A percentile compares a stretch with the other conserved stretches of the same genome.
Evolutionary conservation across 345 rosid species (phyloP).

Genomic region (Eucalyptus urophylla): DNA sequence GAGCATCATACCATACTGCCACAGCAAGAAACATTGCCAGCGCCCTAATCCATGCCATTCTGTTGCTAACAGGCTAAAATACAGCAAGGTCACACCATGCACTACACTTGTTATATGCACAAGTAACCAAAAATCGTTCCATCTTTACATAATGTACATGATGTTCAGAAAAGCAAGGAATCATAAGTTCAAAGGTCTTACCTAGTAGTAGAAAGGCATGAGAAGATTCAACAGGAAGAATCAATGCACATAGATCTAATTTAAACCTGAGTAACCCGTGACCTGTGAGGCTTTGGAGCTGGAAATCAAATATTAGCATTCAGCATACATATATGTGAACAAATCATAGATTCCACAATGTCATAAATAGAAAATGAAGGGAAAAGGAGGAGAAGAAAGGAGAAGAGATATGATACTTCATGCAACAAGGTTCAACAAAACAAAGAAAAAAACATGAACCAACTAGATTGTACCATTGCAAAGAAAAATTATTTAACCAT

Average conservation of each 20-base stretch:
- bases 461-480: neutral
- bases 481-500: neutral
- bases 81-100: no score
- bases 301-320: neutral
- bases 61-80: no score
- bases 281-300: neutral
- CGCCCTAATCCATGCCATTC: no score
- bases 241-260: neutral
- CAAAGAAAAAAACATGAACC: neutral
- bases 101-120: no score
- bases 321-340: neutral
- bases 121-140: no score
- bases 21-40: no score
- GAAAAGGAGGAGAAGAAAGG: neutral
- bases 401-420: neutral
- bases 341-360: neutral
- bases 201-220: neutral
- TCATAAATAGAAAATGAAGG: neutral
- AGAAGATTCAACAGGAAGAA: neutral
- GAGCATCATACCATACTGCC: no score
- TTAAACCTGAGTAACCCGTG: neutral
- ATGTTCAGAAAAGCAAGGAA: no score
- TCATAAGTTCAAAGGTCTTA: neutral
- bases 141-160: no score
- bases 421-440: neutral